Percentiles rank a stretch among this genome's conserved stretches.
Evolutionary conservation across 1,284 basidiomycete species (phyloP).

Genomic region (Phlebopus sp.): DNA sequence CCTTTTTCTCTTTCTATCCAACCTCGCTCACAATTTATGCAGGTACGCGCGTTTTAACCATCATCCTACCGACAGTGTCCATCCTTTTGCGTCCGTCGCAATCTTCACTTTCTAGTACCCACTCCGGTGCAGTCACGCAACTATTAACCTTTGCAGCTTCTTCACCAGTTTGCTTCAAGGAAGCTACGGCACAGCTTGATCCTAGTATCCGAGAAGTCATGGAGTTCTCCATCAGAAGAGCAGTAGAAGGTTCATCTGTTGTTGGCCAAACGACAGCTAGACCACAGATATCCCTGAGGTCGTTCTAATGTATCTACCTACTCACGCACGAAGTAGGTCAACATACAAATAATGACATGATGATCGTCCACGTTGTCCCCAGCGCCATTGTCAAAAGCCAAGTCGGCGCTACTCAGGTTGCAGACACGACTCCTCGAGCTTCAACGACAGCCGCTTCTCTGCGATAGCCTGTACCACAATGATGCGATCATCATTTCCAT

Average conservation of each 20-base stretch:
- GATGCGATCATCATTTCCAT: too few relatives aligned
- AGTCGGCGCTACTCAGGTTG: too few relatives aligned
- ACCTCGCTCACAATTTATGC: slow-evolving; percentile 9
- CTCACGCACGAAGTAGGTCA: too few relatives aligned
- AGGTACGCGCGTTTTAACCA: slow-evolving; percentile 71
- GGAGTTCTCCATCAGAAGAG: slow-evolving; percentile 78
- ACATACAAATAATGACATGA: too few relatives aligned
- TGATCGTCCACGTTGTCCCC: too few relatives aligned
- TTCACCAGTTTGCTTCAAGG: slow-evolving; percentile 81
- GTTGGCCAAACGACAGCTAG: slow-evolving; percentile 42
- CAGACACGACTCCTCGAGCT: too few relatives aligned
- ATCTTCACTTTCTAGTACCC: slow-evolving; percentile 46
- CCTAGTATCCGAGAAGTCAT: slow-evolving; percentile 58
- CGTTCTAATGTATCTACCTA: slow-evolving; percentile 46
- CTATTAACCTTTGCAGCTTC: slow-evolving; percentile 75
- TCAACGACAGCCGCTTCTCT: too few relatives aligned
- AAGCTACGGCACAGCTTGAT: slow-evolving; percentile 75
- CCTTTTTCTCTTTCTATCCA: slow-evolving; percentile 2
- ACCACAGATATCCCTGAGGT: slow-evolving; percentile 78
- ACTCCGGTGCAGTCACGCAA: slow-evolving; percentile 68
- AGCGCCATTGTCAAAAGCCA: too few relatives aligned
- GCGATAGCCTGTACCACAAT: too few relatives aligned
- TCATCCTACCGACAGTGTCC: slow-evolving; percentile 79
- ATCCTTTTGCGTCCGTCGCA: slow-evolving; percentile 66
- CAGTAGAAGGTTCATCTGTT: slow-evolving; percentile 51